These are phyloP conservation scores for Neopestalotiopsis clavispora DNA, from an alignment of 2,329 filamentous ascomycete species.

Conservation along the genomic window DNA sequence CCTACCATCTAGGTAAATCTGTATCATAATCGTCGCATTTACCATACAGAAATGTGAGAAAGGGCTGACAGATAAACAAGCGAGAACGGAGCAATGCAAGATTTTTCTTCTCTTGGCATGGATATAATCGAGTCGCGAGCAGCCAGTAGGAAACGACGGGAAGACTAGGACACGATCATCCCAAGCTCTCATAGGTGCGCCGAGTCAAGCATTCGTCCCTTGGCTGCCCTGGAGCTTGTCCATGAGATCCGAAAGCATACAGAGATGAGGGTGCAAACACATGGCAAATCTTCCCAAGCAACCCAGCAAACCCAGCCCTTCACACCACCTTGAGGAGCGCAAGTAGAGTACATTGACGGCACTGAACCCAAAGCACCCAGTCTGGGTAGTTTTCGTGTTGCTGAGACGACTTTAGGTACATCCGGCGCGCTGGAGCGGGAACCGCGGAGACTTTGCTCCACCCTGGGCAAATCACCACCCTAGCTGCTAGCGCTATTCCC, in stretches of 20 bases:
- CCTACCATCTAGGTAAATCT: neutral
- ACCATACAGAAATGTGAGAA: neutral
- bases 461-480: conserved; percentile 2
- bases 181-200: neutral
- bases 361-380: too few species aligned
- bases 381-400: neutral
- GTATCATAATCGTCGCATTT: too few species aligned
- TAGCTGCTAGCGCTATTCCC: neutral
- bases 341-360: neutral
- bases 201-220: neutral
- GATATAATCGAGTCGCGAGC: neutral
- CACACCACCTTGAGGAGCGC: neutral
- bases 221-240: neutral
- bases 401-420: neutral
- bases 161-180: neutral
- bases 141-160: neutral
- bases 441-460: conserved; percentile 11
- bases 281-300: neutral
- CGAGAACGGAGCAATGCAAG: neutral
- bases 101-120: neutral
- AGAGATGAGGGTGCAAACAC: neutral
- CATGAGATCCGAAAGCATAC: neutral
- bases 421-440: neutral
- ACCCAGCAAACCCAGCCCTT: neutral
- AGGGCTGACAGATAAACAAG: neutral